A percentile compares a stretch with the other conserved stretches of the same genome.
phyloP scores from a whole-genome alignment of 164 flowering plant genomes.

The Cinnamomum micranthum region DNA sequence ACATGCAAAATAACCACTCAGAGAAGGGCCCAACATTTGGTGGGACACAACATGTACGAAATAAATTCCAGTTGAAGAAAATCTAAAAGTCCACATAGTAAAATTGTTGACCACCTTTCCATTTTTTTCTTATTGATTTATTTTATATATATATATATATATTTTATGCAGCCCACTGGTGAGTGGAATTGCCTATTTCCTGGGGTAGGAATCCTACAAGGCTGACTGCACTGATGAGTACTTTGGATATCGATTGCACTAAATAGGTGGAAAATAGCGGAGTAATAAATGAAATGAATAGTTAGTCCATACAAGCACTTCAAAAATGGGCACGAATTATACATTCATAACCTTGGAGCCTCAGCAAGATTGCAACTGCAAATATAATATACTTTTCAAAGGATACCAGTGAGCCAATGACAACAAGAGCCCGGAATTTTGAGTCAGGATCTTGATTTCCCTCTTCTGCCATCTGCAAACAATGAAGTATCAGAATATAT shows the following conservation, averaged over 20 bases:
- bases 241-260: too few species aligned
- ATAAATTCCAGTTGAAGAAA: not conserved
- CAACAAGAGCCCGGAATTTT: slow-evolving; percentile 78
- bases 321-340: not conserved
- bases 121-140: too few species aligned
- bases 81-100: not conserved
- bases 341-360: not conserved
- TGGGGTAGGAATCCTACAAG: not conserved
- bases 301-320: not conserved
- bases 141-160: too few species aligned
- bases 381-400: not conserved
- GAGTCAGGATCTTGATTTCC: slow-evolving; percentile 68
- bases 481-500: not conserved
- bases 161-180: too few species aligned
- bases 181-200: not conserved
- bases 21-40: not conserved
- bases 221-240: not conserved
- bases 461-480: slow-evolving; percentile 70
- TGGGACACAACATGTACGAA: not conserved
- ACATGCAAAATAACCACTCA: too few species aligned
- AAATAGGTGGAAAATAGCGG: not conserved
- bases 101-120: too few species aligned
- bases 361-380: not conserved
- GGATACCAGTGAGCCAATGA: slow-evolving; percentile 89
- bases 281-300: not conserved